Base-by-base conservation (phyloP, 495 filamentous ascomycete species). In the Penicillium flavigenum region DNA sequence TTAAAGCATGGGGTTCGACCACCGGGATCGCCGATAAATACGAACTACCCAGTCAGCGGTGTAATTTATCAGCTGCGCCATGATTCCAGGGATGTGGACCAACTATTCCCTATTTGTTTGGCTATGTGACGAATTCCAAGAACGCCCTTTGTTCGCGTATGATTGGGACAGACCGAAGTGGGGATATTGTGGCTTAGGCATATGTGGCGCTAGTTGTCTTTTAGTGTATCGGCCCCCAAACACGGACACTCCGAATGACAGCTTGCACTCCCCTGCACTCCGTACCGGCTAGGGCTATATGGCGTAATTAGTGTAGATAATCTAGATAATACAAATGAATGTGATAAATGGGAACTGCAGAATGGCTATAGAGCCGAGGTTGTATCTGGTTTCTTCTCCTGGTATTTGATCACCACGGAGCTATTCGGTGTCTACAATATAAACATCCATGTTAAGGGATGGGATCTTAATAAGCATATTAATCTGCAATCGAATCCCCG, bases 21-120 rank as follows among this genome's bases (percentile, higher is more conserved):
- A 61, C 63, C 63, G 63, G 63, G 57, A 60, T 59, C 60, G 60
- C 63, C 63, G 63, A 65, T 54, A 56, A 45, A 57, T 62, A 55
- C 53, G 53, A 55, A 47, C 53, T 43, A 14, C 27, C 44, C 27
- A 20, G 29, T 34, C 47, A 63, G 63, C 61, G 61, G 61, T 64
- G 61, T 62, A 62, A 44, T 34, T 34, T 27, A 54, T 22, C n/a
- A 57, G 57, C 65, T 68, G 63, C 65, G 65, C 65, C 65, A 63
- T 57, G 22, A 56, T 39, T 27, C 8, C 22, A 58, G 50, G 32
- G 24, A n/a, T 24, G 26, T 17, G 32, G 27, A 53, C 50, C 49
- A 51, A 58, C 46, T 0, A 51, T n/a, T 14, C 36, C 36, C 6
- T n/a, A 39, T 39, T 39, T 39, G 36, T 39, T 39, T 8, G 36